These are phyloP conservation scores for Lonicera japonica DNA, from an alignment of 129 eudicot genomes.

Conservation along the genomic window DNA sequence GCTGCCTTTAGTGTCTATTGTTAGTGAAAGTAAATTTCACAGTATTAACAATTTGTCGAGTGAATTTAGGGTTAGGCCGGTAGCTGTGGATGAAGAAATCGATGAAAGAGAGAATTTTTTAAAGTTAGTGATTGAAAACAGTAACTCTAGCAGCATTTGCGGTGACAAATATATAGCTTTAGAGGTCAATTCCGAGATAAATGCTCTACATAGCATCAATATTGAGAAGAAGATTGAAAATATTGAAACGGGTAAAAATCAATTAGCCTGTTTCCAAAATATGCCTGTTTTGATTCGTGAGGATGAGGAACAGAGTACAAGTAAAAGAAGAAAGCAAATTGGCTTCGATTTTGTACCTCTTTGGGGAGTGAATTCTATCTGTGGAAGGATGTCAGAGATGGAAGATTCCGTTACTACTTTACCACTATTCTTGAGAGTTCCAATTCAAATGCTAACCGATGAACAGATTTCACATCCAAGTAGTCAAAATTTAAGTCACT, in stretches of 20 bases:
- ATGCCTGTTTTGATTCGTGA: conserved; percentile 12
- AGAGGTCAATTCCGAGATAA: conserved; percentile 1
- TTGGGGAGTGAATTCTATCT: conserved; percentile 33
- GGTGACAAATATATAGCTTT: not conserved
- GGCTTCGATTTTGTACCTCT: conserved; percentile 22
- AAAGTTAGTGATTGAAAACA: conserved; percentile 11
- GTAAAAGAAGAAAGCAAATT: conserved; percentile 3
- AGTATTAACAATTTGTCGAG: conserved; percentile 10
- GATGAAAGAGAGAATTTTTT: not conserved
- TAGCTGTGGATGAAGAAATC: not conserved
- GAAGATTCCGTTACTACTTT: conserved; percentile 35
- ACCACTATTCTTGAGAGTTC: conserved; percentile 34
- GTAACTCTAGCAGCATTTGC: not conserved
- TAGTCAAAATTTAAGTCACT: conserved; percentile 8
- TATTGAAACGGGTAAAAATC: not conserved
- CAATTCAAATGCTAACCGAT: conserved; percentile 25
- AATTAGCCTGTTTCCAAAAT: not conserved
- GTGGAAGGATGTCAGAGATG: conserved; percentile 45
- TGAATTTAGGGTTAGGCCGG: conserved; percentile 4
- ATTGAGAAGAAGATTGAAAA: conserved; percentile 6
- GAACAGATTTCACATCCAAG: not conserved
- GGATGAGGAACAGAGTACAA: conserved; percentile 11
- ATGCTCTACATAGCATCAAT: not conserved
- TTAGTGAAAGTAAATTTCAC: conserved; percentile 13
- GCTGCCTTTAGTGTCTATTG: conserved; percentile 20